These are phyloP conservation scores for Rhamnella rubrinervis DNA, from an alignment of 331 rosid species.

Conservation along the genomic window DNA sequence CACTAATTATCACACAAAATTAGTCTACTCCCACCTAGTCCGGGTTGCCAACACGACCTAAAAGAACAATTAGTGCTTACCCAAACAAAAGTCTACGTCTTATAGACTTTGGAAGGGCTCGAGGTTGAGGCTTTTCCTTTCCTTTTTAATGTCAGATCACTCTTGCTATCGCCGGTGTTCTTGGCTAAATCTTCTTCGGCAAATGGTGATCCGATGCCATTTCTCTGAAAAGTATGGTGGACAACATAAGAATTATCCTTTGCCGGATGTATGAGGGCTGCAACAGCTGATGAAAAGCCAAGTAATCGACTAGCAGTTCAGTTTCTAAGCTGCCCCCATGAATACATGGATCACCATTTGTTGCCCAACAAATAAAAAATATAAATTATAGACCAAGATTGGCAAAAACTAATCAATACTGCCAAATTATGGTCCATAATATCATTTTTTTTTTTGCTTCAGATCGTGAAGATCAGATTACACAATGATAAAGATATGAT, in stretches of 20 bases:
- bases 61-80: conserved; percentile 21
- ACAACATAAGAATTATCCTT: conserved; percentile 75
- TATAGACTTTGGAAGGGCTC: conserved; percentile 60
- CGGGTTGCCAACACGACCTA: too few relatives aligned
- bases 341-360: conserved; percentile 50
- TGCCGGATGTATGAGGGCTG: conserved; percentile 65
- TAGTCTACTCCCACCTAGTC: too few relatives aligned
- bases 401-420: neutral
- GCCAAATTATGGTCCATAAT: neutral
- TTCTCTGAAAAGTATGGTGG: conserved; percentile 76
- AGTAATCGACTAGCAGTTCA: conserved; percentile 62
- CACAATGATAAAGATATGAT: neutral
- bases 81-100: conserved; percentile 87
- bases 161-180: conserved; percentile 19
- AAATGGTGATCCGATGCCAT: conserved; percentile 29
- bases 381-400: conserved; percentile 12
- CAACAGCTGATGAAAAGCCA: conserved; percentile 72
- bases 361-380: conserved; percentile 31
- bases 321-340: conserved; percentile 66
- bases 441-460: neutral
- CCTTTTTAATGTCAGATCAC: conserved; percentile 31
- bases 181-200: conserved; percentile 34
- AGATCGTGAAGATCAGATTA: neutral
- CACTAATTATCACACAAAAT: too few relatives aligned
- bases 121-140: conserved; percentile 45